Conservation (phyloP, 495 filamentous ascomycete species). For the Emericellopsis terricola region DNA sequence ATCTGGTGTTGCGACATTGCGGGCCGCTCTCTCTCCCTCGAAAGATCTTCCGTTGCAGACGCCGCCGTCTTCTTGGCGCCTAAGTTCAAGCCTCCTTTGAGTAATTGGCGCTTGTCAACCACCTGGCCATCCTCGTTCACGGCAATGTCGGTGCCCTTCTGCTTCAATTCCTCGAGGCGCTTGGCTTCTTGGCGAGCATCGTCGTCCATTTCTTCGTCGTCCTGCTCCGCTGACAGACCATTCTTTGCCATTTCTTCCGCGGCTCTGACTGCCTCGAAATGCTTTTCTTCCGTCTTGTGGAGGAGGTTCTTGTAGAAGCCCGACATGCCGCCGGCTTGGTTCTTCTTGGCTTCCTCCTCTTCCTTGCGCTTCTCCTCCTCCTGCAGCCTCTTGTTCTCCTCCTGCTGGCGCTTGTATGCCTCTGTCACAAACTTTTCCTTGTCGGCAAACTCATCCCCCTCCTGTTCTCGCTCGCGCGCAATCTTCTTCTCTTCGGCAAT, state of each 20-base stretch:
- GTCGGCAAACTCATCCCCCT: constrained; percentile 85
- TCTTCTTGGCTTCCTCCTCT: constrained; percentile 46
- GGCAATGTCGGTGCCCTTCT: constrained; percentile 46
- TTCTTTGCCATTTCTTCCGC: constrained; percentile 45
- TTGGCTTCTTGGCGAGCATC: constrained; percentile 54
- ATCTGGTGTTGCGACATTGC: constrained; percentile 6
- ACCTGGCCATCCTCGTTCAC: constrained; percentile 91
- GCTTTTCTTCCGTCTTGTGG: constrained; percentile 55
- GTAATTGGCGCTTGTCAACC: constrained; percentile 80
- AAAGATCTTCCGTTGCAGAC: constrained; percentile 15
- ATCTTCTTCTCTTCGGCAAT: constrained; percentile 79
- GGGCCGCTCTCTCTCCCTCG: constrained; percentile 7
- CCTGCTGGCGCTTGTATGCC: constrained; percentile 91
- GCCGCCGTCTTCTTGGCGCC: constrained; percentile 32
- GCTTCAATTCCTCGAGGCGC: constrained; percentile 54
- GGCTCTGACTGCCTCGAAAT: constrained; percentile 48
- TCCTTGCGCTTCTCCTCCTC: constrained; percentile 62
- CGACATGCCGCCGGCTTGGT: constrained; percentile 60
- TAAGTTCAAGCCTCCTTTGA: constrained; percentile 78
- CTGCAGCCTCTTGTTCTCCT: constrained; percentile 58
- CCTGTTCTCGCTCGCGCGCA: constrained; percentile 72
- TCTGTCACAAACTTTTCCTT: constrained; percentile 95
- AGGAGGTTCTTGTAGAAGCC: constrained; percentile 76
- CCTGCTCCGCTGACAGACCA: constrained; percentile 19
- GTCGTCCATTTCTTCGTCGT: constrained; percentile 13